Conservation (phyloP, 495 filamentous ascomycete species). For the Aspergillus ostianus region DNA sequence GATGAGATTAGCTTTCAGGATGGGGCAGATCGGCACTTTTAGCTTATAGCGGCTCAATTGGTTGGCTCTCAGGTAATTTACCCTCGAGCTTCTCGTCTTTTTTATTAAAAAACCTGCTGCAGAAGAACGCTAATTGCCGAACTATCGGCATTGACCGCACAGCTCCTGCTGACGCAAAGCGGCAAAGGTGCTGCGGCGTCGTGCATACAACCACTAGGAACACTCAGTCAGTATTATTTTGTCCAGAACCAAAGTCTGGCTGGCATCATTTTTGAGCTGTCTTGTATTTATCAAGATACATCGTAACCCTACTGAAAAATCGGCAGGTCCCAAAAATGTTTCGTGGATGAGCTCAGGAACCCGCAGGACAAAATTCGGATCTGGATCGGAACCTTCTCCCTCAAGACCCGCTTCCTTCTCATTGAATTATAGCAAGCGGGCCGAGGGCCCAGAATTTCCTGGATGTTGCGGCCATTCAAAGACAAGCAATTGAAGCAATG, state of each 20-base stretch:
- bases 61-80: neutral
- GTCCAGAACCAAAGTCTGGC: too few relatives aligned
- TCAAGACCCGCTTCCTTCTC: neutral
- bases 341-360: neutral
- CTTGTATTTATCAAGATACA: too few relatives aligned
- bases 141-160: neutral
- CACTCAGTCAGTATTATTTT: neutral
- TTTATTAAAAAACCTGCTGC: neutral
- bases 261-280: too few relatives aligned
- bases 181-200: neutral
- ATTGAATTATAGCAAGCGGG: neutral
- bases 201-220: neutral
- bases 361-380: slow-evolving; percentile 3
- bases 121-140: neutral
- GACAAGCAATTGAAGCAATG: neutral
- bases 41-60: neutral
- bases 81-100: neutral
- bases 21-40: slow-evolving; percentile 2
- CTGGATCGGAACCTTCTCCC: slow-evolving; percentile 1
- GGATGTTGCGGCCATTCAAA: neutral
- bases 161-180: neutral
- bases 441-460: slow-evolving; percentile 1
- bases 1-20: neutral
- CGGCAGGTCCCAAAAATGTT: neutral
- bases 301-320: neutral